Conservation (phyloP, 768 basidiomycete species). For the Boletus pseudopeckii region DNA sequence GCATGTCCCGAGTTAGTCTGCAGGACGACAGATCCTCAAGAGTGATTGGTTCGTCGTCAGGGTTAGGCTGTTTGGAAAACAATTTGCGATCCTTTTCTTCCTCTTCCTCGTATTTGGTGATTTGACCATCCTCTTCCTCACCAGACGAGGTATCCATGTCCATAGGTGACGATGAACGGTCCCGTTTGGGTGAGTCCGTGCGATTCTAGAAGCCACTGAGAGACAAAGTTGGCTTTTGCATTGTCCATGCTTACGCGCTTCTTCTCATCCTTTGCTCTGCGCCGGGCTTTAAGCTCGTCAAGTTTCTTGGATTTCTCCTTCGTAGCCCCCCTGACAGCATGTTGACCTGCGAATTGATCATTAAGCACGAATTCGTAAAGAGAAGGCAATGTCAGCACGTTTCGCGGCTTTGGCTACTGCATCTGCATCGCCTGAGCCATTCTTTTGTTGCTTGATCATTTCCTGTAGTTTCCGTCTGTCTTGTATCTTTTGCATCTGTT, state of each 20-base stretch:
- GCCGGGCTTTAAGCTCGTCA: conserved; percentile 80
- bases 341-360: conserved; percentile 53
- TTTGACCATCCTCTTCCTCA: conserved; percentile 77
- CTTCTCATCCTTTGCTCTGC: conserved; percentile 88
- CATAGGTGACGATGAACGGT: conserved; percentile 76
- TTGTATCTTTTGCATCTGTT: conserved; percentile 72
- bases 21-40: conserved; percentile 59
- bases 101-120: conserved; percentile 68
- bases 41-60: conserved; percentile 47
- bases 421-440: conserved; percentile 48
- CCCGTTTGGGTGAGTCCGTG: conserved; percentile 58
- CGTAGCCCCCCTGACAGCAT: conserved; percentile 66
- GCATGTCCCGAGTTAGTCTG: conserved; percentile 61
- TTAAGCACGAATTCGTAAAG: conserved; percentile 7
- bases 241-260: conserved; percentile 55
- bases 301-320: conserved; percentile 78
- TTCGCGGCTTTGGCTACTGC: conserved; percentile 71
- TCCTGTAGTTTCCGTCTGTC: conserved; percentile 70
- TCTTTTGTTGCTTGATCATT: conserved; percentile 66
- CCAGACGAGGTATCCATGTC: conserved; percentile 82
- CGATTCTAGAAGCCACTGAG: conserved; percentile 37
- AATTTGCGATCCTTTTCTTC: conserved; percentile 61
- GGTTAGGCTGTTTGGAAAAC: conserved; percentile 40
- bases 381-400: conserved; percentile 44
- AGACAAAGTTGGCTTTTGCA: not conserved